A percentile compares a stretch with the other conserved stretches of the same genome.
Conservation (phyloP, 148 eudicot genomes). For the Rhododendron molle region DNA sequence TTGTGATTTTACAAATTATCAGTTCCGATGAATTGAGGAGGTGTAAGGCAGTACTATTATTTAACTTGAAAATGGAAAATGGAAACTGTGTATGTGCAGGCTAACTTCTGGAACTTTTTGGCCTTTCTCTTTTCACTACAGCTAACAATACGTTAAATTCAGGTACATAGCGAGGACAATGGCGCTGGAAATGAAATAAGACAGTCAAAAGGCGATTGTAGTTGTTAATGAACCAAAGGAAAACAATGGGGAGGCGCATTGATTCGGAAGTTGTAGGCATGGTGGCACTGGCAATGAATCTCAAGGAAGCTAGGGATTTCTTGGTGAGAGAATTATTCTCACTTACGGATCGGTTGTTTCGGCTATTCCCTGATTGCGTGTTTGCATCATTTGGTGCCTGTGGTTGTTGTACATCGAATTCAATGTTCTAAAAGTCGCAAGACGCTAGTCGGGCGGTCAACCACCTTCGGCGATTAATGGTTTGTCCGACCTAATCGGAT, state of each 20-base stretch:
- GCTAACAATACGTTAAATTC: not conserved
- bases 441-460: too few species aligned
- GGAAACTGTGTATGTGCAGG: not conserved
- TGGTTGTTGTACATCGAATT: not conserved
- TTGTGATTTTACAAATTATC: not conserved
- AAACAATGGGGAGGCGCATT: not conserved
- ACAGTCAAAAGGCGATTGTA: not conserved
- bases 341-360: not conserved
- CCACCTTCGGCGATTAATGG: too few species aligned
- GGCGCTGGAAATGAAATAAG: constrained; percentile 14
- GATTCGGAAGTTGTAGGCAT: not conserved
- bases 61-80: not conserved
- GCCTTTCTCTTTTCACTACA: not conserved
- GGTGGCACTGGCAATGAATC: not conserved
- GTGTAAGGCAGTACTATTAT: not conserved
- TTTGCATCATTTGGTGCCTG: not conserved
- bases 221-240: not conserved
- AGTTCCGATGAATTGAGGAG: not conserved
- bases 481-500: too few species aligned
- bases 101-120: not conserved
- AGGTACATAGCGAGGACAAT: constrained; percentile 19
- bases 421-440: too few species aligned
- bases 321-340: not conserved
- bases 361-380: not conserved
- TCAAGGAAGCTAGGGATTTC: not conserved